Conservation (phyloP, 129 eudicot genomes). For the Smallanthus sonchifolius region DNA sequence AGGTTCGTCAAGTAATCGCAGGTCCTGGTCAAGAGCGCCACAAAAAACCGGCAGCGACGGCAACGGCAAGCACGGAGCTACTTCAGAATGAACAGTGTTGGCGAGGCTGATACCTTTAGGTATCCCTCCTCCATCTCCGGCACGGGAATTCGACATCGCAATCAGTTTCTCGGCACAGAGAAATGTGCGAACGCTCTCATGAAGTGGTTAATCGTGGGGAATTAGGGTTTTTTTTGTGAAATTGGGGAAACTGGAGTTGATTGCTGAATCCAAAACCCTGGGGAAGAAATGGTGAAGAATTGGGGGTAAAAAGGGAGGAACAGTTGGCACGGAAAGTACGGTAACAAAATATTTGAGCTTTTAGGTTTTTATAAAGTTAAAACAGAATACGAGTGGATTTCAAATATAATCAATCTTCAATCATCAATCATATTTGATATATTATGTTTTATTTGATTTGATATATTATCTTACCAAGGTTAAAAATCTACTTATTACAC, state of each 20-base stretch:
- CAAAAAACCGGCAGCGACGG: slow-evolving; percentile 89
- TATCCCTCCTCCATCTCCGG: slow-evolving; percentile 31
- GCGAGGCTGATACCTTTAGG: slow-evolving; percentile 78
- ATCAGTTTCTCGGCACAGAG: slow-evolving; percentile 25
- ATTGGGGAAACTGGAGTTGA: slow-evolving; percentile 6
- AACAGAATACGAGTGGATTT: too few species aligned
- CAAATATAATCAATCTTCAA: too few species aligned
- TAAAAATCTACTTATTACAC: too few species aligned
- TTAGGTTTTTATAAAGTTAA: not conserved
- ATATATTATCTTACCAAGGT: too few species aligned
- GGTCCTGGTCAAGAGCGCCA: slow-evolving; percentile 79
- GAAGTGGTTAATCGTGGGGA: slow-evolving; percentile 12
- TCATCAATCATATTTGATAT: too few species aligned
- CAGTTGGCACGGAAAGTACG: slow-evolving; percentile 9
- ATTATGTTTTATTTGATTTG: too few species aligned
- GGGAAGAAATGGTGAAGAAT: slow-evolving; percentile 12
- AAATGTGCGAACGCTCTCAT: slow-evolving; percentile 17
- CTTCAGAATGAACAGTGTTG: slow-evolving; percentile 82
- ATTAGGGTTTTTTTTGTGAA: slow-evolving; percentile 24
- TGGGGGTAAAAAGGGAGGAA: slow-evolving; percentile 18
- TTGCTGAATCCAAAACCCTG: slow-evolving; percentile 10
- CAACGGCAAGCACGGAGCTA: slow-evolving; percentile 85
- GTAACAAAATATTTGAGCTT: not conserved
- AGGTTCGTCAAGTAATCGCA: slow-evolving; percentile 61
- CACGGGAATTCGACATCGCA: slow-evolving; percentile 51